Percentiles rank a stretch among this genome's conserved stretches.
phyloP scores from a whole-genome alignment of 805 yeast genomes.

The Zygotorulaspora danielsina region DNA sequence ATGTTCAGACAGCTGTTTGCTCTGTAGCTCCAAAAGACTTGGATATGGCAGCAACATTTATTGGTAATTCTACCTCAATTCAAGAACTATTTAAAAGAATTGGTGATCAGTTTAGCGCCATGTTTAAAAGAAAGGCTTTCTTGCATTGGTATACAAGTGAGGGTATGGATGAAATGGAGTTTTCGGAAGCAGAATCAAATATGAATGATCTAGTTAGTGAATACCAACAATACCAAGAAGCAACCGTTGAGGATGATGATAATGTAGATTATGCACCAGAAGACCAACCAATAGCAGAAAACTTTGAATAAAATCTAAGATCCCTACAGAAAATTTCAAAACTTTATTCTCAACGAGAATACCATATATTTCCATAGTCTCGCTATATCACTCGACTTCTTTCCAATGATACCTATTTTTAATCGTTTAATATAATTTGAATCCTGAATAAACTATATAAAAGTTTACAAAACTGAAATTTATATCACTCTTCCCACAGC shows the following conservation, averaged over 20 bases:
- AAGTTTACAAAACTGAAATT: background rate
- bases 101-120: constrained; percentile 83
- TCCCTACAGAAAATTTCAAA: background rate
- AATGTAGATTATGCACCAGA: constrained; percentile 67
- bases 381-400: background rate
- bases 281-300: constrained; percentile 35
- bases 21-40: constrained; percentile 81
- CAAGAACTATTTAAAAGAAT: constrained; percentile 88
- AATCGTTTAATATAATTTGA: background rate
- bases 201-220: constrained; percentile 85
- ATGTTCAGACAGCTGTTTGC: constrained; percentile 91
- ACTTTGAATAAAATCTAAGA: constrained; percentile 23
- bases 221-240: constrained; percentile 89
- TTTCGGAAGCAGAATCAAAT: constrained; percentile 89
- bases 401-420: constrained; percentile 3
- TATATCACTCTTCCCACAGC: too few species aligned
- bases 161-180: constrained; percentile 95
- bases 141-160: constrained; percentile 94
- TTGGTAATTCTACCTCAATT: constrained; percentile 89
- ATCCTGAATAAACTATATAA: background rate
- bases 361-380: background rate
- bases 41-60: constrained; percentile 87
- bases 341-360: background rate
- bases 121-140: constrained; percentile 93
- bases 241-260: constrained; percentile 71